Conservation (phyloP, 805 yeast species). For the Isabelozyma gotoi region DNA sequence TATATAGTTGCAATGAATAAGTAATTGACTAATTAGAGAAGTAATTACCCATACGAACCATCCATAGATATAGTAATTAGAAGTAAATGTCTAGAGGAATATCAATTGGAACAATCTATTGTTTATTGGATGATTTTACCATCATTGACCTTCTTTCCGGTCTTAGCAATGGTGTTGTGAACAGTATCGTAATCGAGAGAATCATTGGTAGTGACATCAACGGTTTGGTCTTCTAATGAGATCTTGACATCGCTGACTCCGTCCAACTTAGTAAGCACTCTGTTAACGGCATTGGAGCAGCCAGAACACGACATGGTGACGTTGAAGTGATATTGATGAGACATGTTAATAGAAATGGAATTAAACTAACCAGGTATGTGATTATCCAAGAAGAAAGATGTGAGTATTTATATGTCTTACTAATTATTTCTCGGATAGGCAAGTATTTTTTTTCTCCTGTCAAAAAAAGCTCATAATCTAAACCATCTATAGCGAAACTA, state of each 20-base stretch:
- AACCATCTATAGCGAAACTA: not conserved
- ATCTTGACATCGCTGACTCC: constrained; percentile 76
- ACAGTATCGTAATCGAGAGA: constrained; percentile 71
- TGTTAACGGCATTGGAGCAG: constrained; percentile 83
- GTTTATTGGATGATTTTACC: constrained; percentile 54
- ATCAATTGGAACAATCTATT: not conserved
- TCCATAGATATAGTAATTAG: not conserved
- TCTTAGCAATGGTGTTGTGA: constrained; percentile 77
- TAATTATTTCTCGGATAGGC: not conserved
- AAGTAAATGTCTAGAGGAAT: not conserved
- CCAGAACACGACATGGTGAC: constrained; percentile 87
- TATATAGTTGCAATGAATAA: not conserved
- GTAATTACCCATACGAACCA: no score
- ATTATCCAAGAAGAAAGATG: not conserved
- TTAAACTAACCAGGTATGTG: not conserved
- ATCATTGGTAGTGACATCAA: constrained; percentile 64
- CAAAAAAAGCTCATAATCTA: not conserved
- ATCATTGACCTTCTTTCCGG: constrained; percentile 79
- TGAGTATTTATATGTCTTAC: not conserved
- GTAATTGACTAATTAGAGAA: no score
- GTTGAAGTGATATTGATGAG: constrained; percentile 72
- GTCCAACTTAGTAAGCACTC: constrained; percentile 65
- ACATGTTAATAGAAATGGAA: constrained; percentile 25
- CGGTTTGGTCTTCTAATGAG: constrained; percentile 78
- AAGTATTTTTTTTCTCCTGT: no score